Evolutionary conservation across 257 asterid species (phyloP).

Genomic region (Nicotiana tomentosiformis): DNA sequence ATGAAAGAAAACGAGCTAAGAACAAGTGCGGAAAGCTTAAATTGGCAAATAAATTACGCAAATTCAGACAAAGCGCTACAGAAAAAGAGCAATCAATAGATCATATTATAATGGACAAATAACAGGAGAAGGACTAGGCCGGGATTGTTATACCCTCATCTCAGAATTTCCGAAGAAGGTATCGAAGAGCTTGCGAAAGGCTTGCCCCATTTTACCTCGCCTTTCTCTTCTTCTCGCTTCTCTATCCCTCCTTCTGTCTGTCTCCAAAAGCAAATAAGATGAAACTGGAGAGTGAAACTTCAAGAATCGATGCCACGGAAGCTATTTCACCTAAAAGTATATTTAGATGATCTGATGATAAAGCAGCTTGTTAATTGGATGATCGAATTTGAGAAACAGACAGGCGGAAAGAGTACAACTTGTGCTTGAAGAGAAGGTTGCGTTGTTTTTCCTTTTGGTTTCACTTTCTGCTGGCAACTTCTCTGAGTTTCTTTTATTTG

Average conservation of each 20-base stretch:
- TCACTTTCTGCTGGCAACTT: not conserved
- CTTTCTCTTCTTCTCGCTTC: not conserved
- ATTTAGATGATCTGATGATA: not conserved
- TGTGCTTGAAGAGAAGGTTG: not conserved
- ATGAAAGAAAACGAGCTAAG: not conserved
- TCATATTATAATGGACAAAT: not conserved
- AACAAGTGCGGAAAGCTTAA: not conserved
- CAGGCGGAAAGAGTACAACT: not conserved
- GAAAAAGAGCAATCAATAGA: not conserved
- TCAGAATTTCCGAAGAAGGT: slow-evolving; percentile 91
- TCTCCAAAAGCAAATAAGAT: not conserved
- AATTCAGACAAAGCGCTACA: not conserved
- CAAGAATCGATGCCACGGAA: not conserved
- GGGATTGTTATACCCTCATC: slow-evolving; percentile 60
- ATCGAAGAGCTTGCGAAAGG: slow-evolving; percentile 97
- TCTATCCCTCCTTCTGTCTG: not conserved
- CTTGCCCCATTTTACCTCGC: slow-evolving; percentile 64
- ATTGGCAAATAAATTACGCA: not conserved
- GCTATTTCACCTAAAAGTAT: not conserved
- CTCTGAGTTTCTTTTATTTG: not conserved
- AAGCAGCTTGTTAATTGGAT: not conserved
- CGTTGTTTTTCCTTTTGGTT: not conserved
- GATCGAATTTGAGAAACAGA: not conserved
- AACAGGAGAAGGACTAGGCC: not conserved
- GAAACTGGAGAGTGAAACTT: not conserved